Evolutionary conservation across 2,329 filamentous ascomycete genomes (phyloP), one percentile per base, ranked within the genome.

Genomic region (Hypoxylon sp.): DNA sequence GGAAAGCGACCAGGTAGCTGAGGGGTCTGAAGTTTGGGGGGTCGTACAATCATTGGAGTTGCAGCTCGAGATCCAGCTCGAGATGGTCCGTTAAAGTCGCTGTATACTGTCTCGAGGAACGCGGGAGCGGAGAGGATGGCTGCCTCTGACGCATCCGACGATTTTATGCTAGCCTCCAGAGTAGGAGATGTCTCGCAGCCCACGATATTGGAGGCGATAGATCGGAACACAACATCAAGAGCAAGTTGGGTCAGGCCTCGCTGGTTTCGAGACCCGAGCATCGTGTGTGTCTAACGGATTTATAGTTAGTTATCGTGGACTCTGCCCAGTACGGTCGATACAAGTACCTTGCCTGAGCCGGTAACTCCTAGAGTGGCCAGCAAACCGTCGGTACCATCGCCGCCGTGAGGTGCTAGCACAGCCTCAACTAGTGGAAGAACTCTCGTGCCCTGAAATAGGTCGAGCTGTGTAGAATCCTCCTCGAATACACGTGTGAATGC

Each of bases 401-500:
- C 85, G 27, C 88, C 88, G 40, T 85, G 79, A 18, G 84, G 82
- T 5, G 88, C 88, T 37, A 99, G 73, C 3, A 97, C 92, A 17
- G 91, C 92, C 68, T 94, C 88, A 5, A 97, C 83, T 38, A 97
- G 79, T 0, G 86, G 82, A 11, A 89, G 78, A 40, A 97, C 85
- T 20, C 89, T 88, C 0, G 89, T 91, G 69, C 88, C 88, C 64
- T 91, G 83, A 71, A 99, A 97, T 8, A 99, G 77, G 69, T 97
- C 92, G 23, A 95, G 79, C 72, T 99, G 95, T 5, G 84, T 85
- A 1, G 92, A 88, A 68, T 89, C 82, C 71, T 98, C 93, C 67
- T 96, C 90, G 67, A 98, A 97, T 1, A 99, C 92, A 61, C 87
- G 87, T 0, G 95, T 99, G 71, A 99, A 99, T 1, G 88, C 91